phyloP scores from a whole-genome alignment of 139 green algal species.

The Volvox africanus region DNA sequence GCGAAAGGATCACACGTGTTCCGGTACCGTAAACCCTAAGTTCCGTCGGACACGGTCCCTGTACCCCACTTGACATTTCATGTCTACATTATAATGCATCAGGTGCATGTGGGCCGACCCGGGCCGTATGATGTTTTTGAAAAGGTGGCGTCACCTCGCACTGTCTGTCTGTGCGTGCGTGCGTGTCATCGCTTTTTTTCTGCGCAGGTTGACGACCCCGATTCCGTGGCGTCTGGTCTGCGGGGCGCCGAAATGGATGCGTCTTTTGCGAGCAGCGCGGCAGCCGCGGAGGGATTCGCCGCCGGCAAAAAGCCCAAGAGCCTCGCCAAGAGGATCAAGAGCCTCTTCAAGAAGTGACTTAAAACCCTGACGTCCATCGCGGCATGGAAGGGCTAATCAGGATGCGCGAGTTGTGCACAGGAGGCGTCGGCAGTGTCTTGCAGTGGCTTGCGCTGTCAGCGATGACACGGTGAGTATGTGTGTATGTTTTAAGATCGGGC shows the following conservation, averaged over 20 bases:
- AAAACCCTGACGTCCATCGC: neutral
- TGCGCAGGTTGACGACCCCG: neutral
- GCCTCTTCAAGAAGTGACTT: slow-evolving; percentile 16
- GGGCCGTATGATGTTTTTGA: neutral
- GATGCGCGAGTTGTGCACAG: neutral
- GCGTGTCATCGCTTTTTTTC: neutral
- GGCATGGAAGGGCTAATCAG: neutral
- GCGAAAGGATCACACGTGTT: too few relatives aligned
- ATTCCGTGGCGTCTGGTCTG: too few relatives aligned
- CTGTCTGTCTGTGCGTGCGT: neutral
- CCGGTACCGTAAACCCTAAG: too few relatives aligned
- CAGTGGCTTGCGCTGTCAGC: too few relatives aligned
- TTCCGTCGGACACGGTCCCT: too few relatives aligned
- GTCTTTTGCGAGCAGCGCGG: neutral
- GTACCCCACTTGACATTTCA: too few relatives aligned
- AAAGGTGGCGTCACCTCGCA: neutral
- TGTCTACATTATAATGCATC: too few relatives aligned
- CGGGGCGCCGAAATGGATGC: neutral
- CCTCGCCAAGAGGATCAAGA: slow-evolving; percentile 28
- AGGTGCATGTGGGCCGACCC: too few relatives aligned
- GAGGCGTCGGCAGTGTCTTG: neutral
- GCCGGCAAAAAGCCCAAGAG: slow-evolving; percentile 15
- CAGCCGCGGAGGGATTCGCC: neutral
- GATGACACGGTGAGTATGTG: neutral
- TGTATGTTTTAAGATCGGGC: neutral